These are phyloP conservation scores for Phyllosticta paracitricarpa DNA, from an alignment of 2,329 filamentous ascomycete species.

Conservation along the genomic window DNA sequence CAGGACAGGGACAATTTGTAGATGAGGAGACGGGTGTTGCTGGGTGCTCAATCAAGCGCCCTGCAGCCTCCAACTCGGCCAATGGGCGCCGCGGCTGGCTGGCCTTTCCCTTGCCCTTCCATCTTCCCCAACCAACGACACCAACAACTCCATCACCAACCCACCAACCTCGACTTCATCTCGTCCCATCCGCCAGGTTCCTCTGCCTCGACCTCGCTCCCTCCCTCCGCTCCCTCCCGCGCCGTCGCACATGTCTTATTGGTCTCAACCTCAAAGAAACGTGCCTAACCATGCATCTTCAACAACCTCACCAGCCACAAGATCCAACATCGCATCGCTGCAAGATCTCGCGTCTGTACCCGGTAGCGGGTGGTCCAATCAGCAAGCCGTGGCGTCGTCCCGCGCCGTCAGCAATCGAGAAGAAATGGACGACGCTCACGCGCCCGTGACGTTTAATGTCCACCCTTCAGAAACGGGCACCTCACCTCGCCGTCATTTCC, in stretches of 20 bases:
- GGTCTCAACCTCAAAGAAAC: slow-evolving; percentile 7
- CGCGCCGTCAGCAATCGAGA: slow-evolving; percentile 2
- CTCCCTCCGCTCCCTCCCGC: background rate
- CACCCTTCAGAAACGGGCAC: background rate
- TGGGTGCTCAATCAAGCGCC: background rate
- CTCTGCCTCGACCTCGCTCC: background rate
- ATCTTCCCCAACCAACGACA: background rate
- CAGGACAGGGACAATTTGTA: background rate
- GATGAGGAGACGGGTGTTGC: background rate
- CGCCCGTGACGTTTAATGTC: background rate
- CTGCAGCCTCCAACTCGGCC: background rate
- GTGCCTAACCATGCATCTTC: slow-evolving; percentile 6
- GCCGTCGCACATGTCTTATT: slow-evolving; percentile 5
- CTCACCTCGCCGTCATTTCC: background rate
- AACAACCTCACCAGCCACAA: slow-evolving; percentile 8
- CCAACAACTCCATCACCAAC: background rate
- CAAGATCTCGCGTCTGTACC: slow-evolving; percentile 5
- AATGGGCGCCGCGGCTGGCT: background rate
- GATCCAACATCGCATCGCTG: slow-evolving; percentile 7
- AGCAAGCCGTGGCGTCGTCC: background rate
- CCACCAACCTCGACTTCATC: too few species aligned
- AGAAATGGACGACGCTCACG: background rate
- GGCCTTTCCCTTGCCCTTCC: background rate
- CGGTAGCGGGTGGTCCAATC: slow-evolving; percentile 1
- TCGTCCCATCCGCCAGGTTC: too few species aligned